phyloP scores from a whole-genome alignment of 164 flowering plant genomes.

The Chimonanthus salicifolius region DNA sequence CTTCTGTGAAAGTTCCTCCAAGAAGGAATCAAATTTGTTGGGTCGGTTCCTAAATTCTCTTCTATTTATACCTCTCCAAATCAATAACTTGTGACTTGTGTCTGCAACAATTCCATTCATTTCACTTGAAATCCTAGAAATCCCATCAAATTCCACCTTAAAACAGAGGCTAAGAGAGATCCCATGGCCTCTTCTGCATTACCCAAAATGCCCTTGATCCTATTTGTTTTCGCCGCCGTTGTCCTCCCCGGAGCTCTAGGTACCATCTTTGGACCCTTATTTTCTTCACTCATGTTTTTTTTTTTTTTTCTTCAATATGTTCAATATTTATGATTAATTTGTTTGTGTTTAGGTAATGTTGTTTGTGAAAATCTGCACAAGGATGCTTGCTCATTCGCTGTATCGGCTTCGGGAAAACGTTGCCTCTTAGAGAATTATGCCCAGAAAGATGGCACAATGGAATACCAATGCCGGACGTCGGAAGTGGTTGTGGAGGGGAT shows the following conservation, averaged over 20 bases:
- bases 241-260: background rate
- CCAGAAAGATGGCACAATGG: slow-evolving; percentile 24
- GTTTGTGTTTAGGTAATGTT: slow-evolving; percentile 36
- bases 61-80: too few relatives aligned
- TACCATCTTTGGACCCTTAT: background rate
- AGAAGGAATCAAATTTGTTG: too few relatives aligned
- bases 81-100: too few relatives aligned
- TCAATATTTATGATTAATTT: too few relatives aligned
- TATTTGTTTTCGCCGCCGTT: background rate
- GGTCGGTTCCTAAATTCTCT: too few relatives aligned
- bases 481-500: slow-evolving; percentile 54
- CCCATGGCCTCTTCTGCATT: slow-evolving; percentile 1
- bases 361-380: slow-evolving; percentile 56
- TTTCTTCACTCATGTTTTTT: background rate
- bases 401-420: slow-evolving; percentile 63
- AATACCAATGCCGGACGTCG: slow-evolving; percentile 61
- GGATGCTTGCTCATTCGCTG: slow-evolving; percentile 48
- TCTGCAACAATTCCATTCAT: too few relatives aligned
- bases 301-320: background rate
- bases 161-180: background rate
- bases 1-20: too few relatives aligned
- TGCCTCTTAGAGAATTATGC: slow-evolving; percentile 53
- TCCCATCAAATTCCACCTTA: background rate
- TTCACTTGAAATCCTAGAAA: too few relatives aligned
- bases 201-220: background rate